phyloP scores from a whole-genome alignment of 176 grass and related monocot genomes.

The Thinopyrum elongatum region DNA sequence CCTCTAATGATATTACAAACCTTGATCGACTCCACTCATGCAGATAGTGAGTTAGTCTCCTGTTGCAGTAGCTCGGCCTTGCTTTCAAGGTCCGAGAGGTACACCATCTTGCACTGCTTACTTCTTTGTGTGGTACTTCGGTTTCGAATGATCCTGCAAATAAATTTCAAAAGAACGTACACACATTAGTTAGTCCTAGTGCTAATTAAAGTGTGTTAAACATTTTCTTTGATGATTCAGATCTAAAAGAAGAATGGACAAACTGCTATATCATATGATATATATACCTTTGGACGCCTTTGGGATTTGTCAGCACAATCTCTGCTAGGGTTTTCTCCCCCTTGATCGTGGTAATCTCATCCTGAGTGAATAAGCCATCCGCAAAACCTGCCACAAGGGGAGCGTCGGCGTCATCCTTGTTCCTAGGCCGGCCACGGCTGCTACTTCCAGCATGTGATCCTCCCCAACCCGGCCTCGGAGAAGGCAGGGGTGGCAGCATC shows the following conservation, averaged over 20 bases:
- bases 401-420: not conserved
- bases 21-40: no score
- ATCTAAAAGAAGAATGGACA: not conserved
- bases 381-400: not conserved
- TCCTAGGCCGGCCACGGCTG: not conserved
- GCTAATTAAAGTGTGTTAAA: no score
- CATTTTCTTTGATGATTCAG: no score
- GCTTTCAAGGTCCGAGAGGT: conserved; percentile 25
- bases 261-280: not conserved
- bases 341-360: not conserved
- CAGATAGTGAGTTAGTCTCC: no score
- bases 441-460: not conserved
- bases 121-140: no score
- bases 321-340: not conserved
- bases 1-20: no score
- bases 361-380: not conserved
- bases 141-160: conserved; percentile 23
- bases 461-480: not conserved
- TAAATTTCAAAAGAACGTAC: not conserved
- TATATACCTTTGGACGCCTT: conserved; percentile 48
- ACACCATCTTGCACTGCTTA: conserved; percentile 26
- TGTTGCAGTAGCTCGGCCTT: conserved; percentile 1
- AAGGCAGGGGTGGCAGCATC: not conserved
- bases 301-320: conserved; percentile 33
- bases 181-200: no score